Conservation (phyloP, 805 yeast species). For the Starmerella apis region DNA sequence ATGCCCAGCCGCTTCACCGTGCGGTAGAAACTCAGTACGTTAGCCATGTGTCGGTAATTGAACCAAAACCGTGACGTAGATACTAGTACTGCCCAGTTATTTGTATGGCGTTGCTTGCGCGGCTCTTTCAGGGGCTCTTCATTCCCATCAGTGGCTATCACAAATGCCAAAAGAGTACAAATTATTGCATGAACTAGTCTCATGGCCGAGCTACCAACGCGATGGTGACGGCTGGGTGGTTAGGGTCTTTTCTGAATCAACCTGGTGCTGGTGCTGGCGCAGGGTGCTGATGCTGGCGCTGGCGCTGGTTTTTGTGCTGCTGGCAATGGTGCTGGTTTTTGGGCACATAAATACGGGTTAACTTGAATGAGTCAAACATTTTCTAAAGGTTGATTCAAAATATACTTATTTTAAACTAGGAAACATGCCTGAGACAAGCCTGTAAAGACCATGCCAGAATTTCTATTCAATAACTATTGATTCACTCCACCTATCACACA, state of each 20-base stretch:
- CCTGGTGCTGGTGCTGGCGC: too few relatives aligned
- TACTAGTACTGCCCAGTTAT: conserved; percentile 78
- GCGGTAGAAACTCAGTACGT: conserved; percentile 84
- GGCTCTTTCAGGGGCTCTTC: neutral
- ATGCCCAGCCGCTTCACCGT: conserved; percentile 93
- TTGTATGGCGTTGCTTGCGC: conserved; percentile 39
- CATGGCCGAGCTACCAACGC: conserved; percentile 30
- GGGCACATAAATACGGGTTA: too few relatives aligned
- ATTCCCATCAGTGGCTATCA: neutral
- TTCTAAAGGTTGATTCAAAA: too few relatives aligned
- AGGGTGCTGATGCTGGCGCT: too few relatives aligned
- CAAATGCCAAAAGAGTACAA: conserved; percentile 3
- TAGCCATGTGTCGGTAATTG: conserved; percentile 96
- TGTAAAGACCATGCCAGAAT: too few relatives aligned
- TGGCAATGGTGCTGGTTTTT: too few relatives aligned
- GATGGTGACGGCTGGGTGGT: conserved; percentile 36
- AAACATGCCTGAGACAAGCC: too few relatives aligned
- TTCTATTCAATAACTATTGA: too few relatives aligned
- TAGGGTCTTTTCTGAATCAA: conserved; percentile 33
- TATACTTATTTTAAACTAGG: too few relatives aligned
- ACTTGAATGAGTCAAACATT: too few relatives aligned
- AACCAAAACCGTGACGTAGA: conserved; percentile 98
- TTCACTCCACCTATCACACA: too few relatives aligned
- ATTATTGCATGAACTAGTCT: neutral
- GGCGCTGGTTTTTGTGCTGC: too few relatives aligned